Evolutionary conservation across 306 rosid genomes (phyloP).

Genomic region (Cucumis melo): DNA sequence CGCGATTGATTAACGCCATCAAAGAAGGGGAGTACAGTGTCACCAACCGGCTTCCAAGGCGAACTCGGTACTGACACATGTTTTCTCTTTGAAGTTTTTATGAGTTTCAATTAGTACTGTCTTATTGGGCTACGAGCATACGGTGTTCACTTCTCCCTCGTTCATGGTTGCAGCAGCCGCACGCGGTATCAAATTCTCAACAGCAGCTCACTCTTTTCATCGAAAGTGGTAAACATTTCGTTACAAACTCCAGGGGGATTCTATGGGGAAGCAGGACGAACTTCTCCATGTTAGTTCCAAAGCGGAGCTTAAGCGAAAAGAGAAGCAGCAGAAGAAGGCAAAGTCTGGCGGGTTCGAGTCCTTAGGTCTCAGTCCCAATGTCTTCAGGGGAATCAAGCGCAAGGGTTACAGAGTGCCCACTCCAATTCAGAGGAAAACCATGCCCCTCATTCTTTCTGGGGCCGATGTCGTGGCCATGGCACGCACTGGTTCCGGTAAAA

Average conservation of each 20-base stretch:
- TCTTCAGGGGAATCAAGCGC: conserved; percentile 52
- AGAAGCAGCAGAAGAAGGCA: conserved; percentile 45
- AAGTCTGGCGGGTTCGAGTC: conserved; percentile 85
- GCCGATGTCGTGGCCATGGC: conserved; percentile 94
- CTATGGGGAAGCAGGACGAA: not conserved
- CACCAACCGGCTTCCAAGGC: too few relatives aligned
- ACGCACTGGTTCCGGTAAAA: conserved; percentile 93
- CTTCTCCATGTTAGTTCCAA: conserved; percentile 29
- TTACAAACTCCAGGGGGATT: not conserved
- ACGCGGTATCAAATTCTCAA: too few relatives aligned
- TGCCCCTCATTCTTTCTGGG: conserved; percentile 84
- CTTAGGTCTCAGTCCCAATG: conserved; percentile 44
- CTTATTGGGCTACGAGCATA: too few relatives aligned
- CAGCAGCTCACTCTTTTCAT: too few relatives aligned
- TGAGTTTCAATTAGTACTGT: too few relatives aligned
- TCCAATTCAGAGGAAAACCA: conserved; percentile 86
- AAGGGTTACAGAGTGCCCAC: conserved; percentile 89
- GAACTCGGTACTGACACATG: too few relatives aligned
- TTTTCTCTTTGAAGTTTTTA: too few relatives aligned
- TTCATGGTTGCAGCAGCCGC: too few relatives aligned
- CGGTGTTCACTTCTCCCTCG: too few relatives aligned
- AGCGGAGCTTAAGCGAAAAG: conserved; percentile 29
- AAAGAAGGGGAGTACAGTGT: too few relatives aligned
- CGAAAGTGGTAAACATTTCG: not conserved
- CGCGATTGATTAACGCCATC: too few relatives aligned